These are phyloP conservation scores for Phytophthora meadii DNA, from an alignment of 352 stramenopile genomes.

Conservation along the genomic window DNA sequence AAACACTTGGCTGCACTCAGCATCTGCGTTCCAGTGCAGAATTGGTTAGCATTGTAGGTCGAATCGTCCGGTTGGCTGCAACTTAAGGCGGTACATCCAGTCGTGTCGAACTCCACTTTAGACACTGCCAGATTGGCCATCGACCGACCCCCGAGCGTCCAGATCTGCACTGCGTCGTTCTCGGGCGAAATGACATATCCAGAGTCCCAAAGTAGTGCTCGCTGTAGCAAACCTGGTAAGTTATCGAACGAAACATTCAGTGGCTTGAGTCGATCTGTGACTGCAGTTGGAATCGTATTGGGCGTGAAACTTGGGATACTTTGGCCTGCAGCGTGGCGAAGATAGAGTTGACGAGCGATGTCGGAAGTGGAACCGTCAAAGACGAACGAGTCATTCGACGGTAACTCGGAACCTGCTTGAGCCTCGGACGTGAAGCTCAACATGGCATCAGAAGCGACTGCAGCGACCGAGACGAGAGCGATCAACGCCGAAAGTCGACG, in stretches of 20 bases:
- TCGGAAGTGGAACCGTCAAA: slow-evolving; percentile 44
- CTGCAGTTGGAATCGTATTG: slow-evolving; percentile 21
- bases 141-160: slow-evolving; percentile 32
- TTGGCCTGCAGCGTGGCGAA: slow-evolving; percentile 34
- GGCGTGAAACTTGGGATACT: slow-evolving; percentile 10
- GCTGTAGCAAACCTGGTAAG: slow-evolving; percentile 39
- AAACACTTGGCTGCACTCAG: slow-evolving; percentile 38
- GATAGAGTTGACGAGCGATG: slow-evolving; percentile 41
- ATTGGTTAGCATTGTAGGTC: slow-evolving; percentile 21
- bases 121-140: slow-evolving; percentile 45
- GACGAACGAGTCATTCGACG: slow-evolving; percentile 34
- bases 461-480: slow-evolving; percentile 3
- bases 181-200: slow-evolving; percentile 39
- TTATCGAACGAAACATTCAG: slow-evolving; percentile 29
- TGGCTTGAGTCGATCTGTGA: slow-evolving; percentile 25
- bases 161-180: slow-evolving; percentile 40
- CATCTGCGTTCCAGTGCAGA: slow-evolving; percentile 42
- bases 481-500: slow-evolving; percentile 16
- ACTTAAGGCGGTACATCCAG: slow-evolving; percentile 37
- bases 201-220: slow-evolving; percentile 46
- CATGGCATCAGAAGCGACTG: slow-evolving; percentile 16
- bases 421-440: slow-evolving; percentile 29
- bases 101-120: slow-evolving; percentile 36
- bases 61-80: slow-evolving; percentile 36
- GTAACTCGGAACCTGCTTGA: slow-evolving; percentile 16